Base-by-base conservation (phyloP, 306 rosid species). In the Pachyrhizus erosus region DNA sequence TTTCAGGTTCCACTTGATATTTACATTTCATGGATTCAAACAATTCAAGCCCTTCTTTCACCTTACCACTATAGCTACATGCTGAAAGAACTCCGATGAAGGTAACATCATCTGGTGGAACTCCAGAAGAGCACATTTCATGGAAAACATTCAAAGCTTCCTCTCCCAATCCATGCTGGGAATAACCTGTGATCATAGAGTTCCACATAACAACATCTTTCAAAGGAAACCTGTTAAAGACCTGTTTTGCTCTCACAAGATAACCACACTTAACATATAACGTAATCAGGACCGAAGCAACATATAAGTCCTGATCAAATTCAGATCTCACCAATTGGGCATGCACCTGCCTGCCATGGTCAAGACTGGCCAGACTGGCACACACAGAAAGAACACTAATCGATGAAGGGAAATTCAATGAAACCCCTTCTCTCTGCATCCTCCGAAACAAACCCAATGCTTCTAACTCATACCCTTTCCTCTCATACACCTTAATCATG, bases 71-170 rank as follows among this genome's bases (percentile, higher is more conserved):
- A 52, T 89, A 89, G 82, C 92, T 87, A 85, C 91, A 90, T 12
- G 91, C 91, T n/a, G 91, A 85, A 81, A 90, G 94, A 81, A 90
- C 90, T 61, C 94, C 94, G 20, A 90, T 34, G 68, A 90, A 90
- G 45, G 94, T 87, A 83, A 90, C 87, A 83, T 83, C 87, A 23
- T 87, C 90, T 0, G 90, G 91, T 4, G 11, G 66, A 83, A 85
- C 33, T 76, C 89, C 86, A 51, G 34, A 85, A 68, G 86, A 78
- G 84, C 86, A 87, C 94, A 90, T 90, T 5, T 87, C 84, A 70
- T 29, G 42, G 74, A 90, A 90, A 75, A 87, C 81, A 82, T 81
- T 55, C 69, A 88, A 83, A 67, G 90, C 90, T 45, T 85, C 88
- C 57, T 87, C 87, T 55, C 87, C 91, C 84, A 90, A 79, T 42